These are phyloP conservation scores for Apiosordaria backusii DNA, from an alignment of 495 filamentous ascomycete species.

Conservation along the genomic window DNA sequence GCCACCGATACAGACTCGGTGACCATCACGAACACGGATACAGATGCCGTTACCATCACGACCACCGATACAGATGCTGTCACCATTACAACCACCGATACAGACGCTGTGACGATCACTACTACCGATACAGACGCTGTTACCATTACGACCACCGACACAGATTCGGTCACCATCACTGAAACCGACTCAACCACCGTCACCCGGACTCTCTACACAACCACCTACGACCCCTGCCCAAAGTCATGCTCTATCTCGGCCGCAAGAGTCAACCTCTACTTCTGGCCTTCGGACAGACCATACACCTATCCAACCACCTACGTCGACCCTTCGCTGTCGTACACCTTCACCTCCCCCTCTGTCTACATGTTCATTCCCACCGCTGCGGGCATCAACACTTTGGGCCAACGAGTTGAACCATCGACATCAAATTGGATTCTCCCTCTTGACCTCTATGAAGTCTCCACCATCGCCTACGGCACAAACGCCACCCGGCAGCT, in stretches of 20 bases:
- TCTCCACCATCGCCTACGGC: constrained; percentile 27
- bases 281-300: constrained; percentile 35
- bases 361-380: constrained; percentile 38
- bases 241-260: constrained; percentile 35
- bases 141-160: constrained; percentile 10
- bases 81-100: constrained; percentile 15
- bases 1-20: constrained; percentile 14
- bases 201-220: constrained; percentile 21
- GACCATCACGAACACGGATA: constrained; percentile 8
- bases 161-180: constrained; percentile 15
- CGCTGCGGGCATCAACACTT: constrained; percentile 28
- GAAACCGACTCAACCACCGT: constrained; percentile 14
- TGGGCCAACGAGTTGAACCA: constrained; percentile 20
- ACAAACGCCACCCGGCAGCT: constrained; percentile 26
- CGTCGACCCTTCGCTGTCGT: constrained; percentile 25
- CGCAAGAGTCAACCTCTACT: constrained; percentile 34
- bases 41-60: constrained; percentile 4
- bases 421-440: constrained; percentile 27
- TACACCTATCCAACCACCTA: constrained; percentile 36
- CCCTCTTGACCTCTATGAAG: constrained; percentile 25
- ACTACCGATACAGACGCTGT: constrained; percentile 3
- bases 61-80: constrained; percentile 10
- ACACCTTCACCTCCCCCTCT: constrained; percentile 42
- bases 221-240: constrained; percentile 26
- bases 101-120: constrained; percentile 16